These are phyloP conservation scores for Nemania sp. DNA, from an alignment of 2,329 filamentous ascomycete species.

Conservation along the genomic window DNA sequence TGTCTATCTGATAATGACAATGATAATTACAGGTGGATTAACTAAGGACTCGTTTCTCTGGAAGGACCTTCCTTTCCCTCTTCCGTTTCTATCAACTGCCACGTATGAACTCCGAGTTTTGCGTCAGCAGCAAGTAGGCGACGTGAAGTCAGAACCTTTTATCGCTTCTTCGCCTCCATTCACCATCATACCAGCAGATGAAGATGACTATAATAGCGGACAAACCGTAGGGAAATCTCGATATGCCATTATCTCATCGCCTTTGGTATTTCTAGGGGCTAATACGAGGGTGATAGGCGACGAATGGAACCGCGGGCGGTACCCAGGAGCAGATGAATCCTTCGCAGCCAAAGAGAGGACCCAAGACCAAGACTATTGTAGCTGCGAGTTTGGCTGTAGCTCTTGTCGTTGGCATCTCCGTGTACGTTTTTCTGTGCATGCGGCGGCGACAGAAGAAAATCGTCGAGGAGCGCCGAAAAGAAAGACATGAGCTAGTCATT, in stretches of 20 bases:
- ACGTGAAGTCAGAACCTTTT: conserved; percentile 1
- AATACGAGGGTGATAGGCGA: conserved; percentile 4
- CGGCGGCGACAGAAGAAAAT: conserved; percentile 31
- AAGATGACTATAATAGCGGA: not conserved
- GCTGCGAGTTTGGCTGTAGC: conserved; percentile 34
- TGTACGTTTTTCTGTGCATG: conserved; percentile 29
- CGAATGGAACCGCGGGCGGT: conserved; percentile 7
- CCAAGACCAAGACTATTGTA: conserved; percentile 32
- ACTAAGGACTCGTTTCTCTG: conserved; percentile 32
- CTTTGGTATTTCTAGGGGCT: not conserved
- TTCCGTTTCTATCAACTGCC: conserved; percentile 32
- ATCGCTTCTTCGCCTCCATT: conserved; percentile 32
- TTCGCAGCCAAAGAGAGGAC: too few species aligned
- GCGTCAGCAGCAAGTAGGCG: conserved; percentile 16
- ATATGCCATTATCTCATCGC: not conserved
- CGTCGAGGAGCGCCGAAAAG: conserved; percentile 29
- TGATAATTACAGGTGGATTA: conserved; percentile 25
- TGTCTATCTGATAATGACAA: not conserved
- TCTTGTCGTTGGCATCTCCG: conserved; percentile 29
- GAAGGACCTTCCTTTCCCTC: conserved; percentile 30
- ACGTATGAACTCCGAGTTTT: conserved; percentile 32
- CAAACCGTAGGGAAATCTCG: not conserved
- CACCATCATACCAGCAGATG: conserved; percentile 13
- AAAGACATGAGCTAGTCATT: conserved; percentile 30
- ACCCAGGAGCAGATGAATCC: conserved; percentile 22